phyloP scores from a whole-genome alignment of 192 early-diverging fungal species.

The Linnemannia schmuckeri region DNA sequence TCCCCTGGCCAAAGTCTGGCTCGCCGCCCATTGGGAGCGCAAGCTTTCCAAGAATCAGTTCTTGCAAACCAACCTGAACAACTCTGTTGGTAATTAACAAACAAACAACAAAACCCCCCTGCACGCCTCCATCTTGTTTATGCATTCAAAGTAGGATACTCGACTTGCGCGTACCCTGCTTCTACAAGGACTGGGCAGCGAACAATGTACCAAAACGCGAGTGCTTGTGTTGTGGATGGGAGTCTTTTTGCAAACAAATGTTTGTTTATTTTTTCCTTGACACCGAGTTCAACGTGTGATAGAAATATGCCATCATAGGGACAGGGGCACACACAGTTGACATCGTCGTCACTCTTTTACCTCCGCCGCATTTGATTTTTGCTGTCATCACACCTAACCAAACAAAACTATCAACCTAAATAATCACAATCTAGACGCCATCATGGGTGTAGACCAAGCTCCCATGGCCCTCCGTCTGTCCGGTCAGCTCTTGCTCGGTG shows the following conservation, averaged over 20 bases:
- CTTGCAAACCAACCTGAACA: conserved; percentile 92
- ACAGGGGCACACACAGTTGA: conserved; percentile 14
- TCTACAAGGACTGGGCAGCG: not conserved
- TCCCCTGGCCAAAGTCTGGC: conserved; percentile 95
- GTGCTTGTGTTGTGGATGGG: not conserved
- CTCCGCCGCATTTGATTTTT: not conserved
- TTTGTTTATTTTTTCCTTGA: not conserved
- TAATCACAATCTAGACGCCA: conserved; percentile 71
- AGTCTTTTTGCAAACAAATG: not conserved
- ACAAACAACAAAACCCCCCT: not conserved
- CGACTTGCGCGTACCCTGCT: not conserved
- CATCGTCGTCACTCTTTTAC: not conserved
- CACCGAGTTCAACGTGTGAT: not conserved
- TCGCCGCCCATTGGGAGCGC: conserved; percentile 97
- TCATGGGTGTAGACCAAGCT: conserved; percentile 82
- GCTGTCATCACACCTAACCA: not conserved
- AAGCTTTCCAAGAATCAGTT: conserved; percentile 97
- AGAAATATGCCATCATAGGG: not conserved
- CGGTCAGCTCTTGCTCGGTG: conserved; percentile 96
- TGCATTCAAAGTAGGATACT: not conserved
- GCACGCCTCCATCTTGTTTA: conserved; percentile 4
- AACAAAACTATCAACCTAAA: not conserved
- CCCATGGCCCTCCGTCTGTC: conserved; percentile 95
- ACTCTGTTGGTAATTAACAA: conserved; percentile 77
- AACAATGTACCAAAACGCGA: not conserved